Conservation (phyloP, 176 grass and related monocot species). For the Paspalum notatum region DNA sequence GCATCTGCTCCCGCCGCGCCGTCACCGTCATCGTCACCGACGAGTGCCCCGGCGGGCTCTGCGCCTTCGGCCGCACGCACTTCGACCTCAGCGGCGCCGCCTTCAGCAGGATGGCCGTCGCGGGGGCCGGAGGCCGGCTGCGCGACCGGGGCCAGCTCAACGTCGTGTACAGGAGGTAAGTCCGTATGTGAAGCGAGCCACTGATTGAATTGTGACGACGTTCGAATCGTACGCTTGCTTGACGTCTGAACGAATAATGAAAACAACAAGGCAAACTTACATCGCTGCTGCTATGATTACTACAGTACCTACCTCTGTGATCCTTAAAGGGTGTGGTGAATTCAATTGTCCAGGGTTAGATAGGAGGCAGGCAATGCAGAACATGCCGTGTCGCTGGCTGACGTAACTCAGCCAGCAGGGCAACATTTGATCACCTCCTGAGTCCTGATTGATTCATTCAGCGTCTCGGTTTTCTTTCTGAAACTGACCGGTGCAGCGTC, state of each 20-base stretch:
- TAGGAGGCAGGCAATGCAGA: conserved; percentile 1
- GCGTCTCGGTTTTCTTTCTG: neutral
- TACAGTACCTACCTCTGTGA: neutral
- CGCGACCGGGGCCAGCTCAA: conserved; percentile 75
- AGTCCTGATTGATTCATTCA: neutral
- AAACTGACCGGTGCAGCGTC: conserved; percentile 21
- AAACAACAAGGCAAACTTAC: no score
- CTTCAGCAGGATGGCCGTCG: conserved; percentile 83
- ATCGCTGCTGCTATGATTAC: neutral
- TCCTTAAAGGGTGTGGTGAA: neutral
- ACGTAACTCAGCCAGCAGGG: conserved; percentile 18
- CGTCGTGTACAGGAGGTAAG: conserved; percentile 76
- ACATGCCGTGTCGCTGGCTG: conserved; percentile 24
- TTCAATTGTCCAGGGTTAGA: conserved; percentile 27
- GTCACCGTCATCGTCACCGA: conserved; percentile 95
- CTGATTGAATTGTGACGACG: neutral
- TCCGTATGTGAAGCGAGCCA: no score
- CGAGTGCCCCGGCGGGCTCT: conserved; percentile 87
- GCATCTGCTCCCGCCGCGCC: conserved; percentile 87
- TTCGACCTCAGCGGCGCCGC: conserved; percentile 98
- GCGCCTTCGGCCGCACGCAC: conserved; percentile 68
- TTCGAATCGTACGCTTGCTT: neutral
- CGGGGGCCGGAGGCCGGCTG: conserved; percentile 57
- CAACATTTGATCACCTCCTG: no score
- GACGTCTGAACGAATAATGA: conserved; percentile 9